Base-by-base conservation (phyloP, 1,284 basidiomycete genomes). In the Sanghuangporus weigelae region DNA sequence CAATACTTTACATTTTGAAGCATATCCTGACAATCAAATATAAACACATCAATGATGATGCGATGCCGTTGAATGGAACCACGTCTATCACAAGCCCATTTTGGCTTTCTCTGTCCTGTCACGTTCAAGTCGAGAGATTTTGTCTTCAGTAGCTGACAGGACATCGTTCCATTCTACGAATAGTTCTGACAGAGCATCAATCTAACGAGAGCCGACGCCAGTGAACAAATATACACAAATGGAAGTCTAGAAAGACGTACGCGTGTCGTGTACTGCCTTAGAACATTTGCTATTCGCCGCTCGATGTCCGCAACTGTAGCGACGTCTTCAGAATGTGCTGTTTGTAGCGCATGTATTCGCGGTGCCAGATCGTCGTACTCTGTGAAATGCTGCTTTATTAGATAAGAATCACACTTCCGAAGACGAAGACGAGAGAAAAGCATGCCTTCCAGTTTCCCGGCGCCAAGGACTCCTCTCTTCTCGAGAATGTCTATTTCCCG, bases 121-220 rank as follows among this genome's bases (percentile, higher is more conserved):
- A 63, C 80, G 81, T 69, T 90, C 87, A 50, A 89, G 69, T 46
- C 73, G 78, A 31, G 74, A 73, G 11, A 85, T 72, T 62, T 81
- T 81, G 58, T 82, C 79, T 69, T 92, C 90, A 3, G 85, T 80
- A 53, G 83, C 81, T 14, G 79, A 79, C 11, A 92, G 74, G 0
- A 84, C 79, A 62, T 90, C 89, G 67, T 92, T 89, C 90, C 90
- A 93, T 16, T 82, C 83, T 7, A 93, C 86, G 67, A 92, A 93
- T 12, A 92, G 76, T 66, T 92, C 90, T 4, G 90, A 93, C 1
- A 92, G 77, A 0, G 83, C 81, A 69, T 91, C 89, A 7, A 90
- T 84, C 90, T 92, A 65, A 36, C 31, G 38, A 31, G 26, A 31
- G 26, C 26, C 26, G 26, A n/a, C 26, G 26, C 26, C 26, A 0